These are phyloP conservation scores for Eucalyptus camaldulensis DNA, from an alignment of 345 rosid species.

Conservation along the genomic window DNA sequence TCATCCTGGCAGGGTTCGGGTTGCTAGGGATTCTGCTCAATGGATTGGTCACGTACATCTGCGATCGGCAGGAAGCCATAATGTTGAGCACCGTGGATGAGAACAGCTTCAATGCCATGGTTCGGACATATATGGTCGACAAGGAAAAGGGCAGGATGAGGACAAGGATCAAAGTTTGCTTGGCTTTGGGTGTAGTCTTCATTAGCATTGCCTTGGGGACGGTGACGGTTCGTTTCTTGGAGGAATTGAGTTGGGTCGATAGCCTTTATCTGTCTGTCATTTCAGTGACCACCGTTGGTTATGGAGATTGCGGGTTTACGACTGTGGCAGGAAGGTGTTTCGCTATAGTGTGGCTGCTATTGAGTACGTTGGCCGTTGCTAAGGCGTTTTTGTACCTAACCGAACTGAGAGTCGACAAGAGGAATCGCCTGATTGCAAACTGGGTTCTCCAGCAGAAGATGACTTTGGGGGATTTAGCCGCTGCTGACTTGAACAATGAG, in stretches of 20 bases:
- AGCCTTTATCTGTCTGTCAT: constrained; percentile 52
- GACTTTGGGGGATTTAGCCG: constrained; percentile 49
- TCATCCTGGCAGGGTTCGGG: constrained; percentile 49
- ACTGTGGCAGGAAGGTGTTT: constrained; percentile 40
- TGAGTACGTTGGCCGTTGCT: constrained; percentile 54
- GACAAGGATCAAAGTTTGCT: constrained; percentile 35
- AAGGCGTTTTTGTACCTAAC: constrained; percentile 47
- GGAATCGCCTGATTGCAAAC: constrained; percentile 39
- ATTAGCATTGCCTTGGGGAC: constrained; percentile 41
- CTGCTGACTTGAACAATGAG: constrained; percentile 58
- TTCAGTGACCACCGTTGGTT: constrained; percentile 60
- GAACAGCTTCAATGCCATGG: constrained; percentile 26
- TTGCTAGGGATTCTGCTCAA: constrained; percentile 46
- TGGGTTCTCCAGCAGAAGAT: constrained; percentile 57
- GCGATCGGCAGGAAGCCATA: constrained; percentile 45
- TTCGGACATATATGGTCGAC: constrained; percentile 34
- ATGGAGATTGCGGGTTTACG: constrained; percentile 43
- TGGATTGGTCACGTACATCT: constrained; percentile 51
- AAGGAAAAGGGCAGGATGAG: constrained; percentile 55
- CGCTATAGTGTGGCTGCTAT: constrained; percentile 42
- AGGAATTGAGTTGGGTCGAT: constrained; percentile 39
- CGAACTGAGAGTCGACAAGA: constrained; percentile 44
- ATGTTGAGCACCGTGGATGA: constrained; percentile 41
- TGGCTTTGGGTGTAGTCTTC: constrained; percentile 34
- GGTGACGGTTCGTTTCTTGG: constrained; percentile 24